Evolutionary conservation across 2,329 filamentous ascomycete genomes (phyloP).

Genomic region (Sordariomycetes sp.): DNA sequence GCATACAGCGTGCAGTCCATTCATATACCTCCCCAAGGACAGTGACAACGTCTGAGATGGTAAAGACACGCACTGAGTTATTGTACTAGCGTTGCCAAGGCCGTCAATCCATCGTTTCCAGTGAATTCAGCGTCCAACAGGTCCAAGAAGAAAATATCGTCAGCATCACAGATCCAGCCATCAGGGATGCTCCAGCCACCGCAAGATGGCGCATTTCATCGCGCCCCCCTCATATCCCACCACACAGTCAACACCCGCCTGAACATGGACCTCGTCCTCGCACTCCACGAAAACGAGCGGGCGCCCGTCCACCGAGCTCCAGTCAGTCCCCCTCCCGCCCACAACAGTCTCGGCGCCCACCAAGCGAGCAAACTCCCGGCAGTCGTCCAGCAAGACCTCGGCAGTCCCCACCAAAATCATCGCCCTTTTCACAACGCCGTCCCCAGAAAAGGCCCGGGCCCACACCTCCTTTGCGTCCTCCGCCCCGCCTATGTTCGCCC

Average conservation of each 20-base stretch:
- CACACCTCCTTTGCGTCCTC: conserved; percentile 2
- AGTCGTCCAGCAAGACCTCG: conserved; percentile 6
- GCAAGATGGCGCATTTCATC: conserved; percentile 4
- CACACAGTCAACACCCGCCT: conserved; percentile 5
- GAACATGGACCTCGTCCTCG: conserved; percentile 6
- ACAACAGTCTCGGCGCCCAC: conserved; percentile 1
- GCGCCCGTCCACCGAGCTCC: not conserved
- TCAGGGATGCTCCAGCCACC: not conserved
- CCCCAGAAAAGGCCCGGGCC: conserved; percentile 1
- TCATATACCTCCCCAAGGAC: no score
- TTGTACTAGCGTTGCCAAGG: no score
- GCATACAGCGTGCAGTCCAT: no score
- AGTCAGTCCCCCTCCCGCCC: not conserved
- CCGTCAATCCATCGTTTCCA: no score
- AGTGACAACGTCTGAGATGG: no score
- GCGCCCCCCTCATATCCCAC: conserved; percentile 2
- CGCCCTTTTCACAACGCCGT: conserved; percentile 3
- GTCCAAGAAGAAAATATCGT: no score
- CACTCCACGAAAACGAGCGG: conserved; percentile 4
- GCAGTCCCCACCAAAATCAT: conserved; percentile 2
- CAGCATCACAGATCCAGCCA: no score
- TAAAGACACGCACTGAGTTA: no score
- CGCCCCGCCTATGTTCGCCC: conserved; percentile 4
- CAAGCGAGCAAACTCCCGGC: not conserved
- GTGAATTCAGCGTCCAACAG: no score